Conservation (phyloP, 208 protist species). For the Leptomonas pyrrhocoris region DNA sequence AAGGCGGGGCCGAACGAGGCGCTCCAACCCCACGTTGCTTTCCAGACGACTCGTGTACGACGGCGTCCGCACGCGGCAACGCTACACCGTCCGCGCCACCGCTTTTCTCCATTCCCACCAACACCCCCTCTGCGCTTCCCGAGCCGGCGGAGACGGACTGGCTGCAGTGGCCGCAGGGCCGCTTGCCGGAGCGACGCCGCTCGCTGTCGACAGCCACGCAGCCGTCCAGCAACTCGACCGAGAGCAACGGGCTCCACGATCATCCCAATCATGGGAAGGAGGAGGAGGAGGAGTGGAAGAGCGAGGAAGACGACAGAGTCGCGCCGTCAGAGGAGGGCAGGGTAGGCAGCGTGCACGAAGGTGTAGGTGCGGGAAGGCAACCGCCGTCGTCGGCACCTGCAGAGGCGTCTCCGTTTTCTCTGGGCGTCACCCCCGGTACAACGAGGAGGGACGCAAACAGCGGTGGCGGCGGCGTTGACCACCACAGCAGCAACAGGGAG, state of each 20-base stretch:
- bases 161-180: background rate
- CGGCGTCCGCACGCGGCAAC: background rate
- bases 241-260: background rate
- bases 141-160: slow-evolving; percentile 5
- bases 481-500: background rate
- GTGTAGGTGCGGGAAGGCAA: background rate
- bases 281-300: background rate
- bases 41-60: background rate
- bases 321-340: background rate
- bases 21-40: too few relatives aligned
- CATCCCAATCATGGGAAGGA: background rate
- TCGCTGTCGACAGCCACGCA: slow-evolving; percentile 17
- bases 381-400: background rate
- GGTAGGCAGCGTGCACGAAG: background rate
- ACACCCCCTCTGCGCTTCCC: slow-evolving; percentile 11
- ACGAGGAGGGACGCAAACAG: background rate
- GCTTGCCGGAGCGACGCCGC: slow-evolving; percentile 3
- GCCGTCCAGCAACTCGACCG: slow-evolving; percentile 7
- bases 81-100: background rate
- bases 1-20: too few relatives aligned
- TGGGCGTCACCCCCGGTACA: background rate
- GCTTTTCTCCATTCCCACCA: slow-evolving; percentile 2
- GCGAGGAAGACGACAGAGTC: background rate
- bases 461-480: background rate
- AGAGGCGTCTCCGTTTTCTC: slow-evolving; percentile 2